Percentiles rank a stretch among this genome's conserved stretches.
Conservation (phyloP, 768 basidiomycete species). For the Xerocomus potaroensis region DNA sequence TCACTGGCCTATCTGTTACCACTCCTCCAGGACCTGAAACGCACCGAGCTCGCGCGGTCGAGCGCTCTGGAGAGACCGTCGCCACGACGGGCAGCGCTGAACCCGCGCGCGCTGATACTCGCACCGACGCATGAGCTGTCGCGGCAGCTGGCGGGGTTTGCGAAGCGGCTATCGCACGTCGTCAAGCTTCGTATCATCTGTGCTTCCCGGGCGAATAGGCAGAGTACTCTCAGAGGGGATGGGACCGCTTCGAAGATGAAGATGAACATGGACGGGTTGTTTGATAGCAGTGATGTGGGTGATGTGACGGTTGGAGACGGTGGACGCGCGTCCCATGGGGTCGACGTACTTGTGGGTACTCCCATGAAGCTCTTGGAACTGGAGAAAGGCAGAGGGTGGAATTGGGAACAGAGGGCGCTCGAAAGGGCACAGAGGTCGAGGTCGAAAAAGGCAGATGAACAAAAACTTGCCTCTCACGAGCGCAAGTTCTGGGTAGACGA, state of each 20-base stretch:
- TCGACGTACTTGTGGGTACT: constrained; percentile 64
- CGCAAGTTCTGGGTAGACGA: constrained; percentile 41
- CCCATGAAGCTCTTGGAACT: constrained; percentile 62
- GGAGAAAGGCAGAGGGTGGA: constrained; percentile 51
- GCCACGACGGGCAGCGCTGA: too few relatives aligned
- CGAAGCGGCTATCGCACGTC: constrained; percentile 70
- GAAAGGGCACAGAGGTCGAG: constrained; percentile 23
- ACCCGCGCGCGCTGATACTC: constrained; percentile 76
- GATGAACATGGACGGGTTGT: constrained; percentile 6
- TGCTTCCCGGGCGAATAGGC: constrained; percentile 55
- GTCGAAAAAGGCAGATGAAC: constrained; percentile 29
- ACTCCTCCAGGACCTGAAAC: constrained; percentile 73
- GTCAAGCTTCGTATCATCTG: constrained; percentile 76
- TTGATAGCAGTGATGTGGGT: constrained; percentile 22
- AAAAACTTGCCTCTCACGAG: constrained; percentile 13
- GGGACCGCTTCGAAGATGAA: constrained; percentile 51
- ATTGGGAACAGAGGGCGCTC: constrained; percentile 33
- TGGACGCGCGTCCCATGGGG: constrained; percentile 17
- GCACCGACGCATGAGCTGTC: constrained; percentile 89
- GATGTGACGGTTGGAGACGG: constrained; percentile 28
- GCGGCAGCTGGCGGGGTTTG: constrained; percentile 70
- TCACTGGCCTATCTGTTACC: constrained; percentile 88
- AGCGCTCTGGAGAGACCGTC: constrained; percentile 16
- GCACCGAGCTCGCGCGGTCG: constrained; percentile 42
- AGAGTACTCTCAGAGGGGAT: constrained; percentile 21